Evolutionary conservation across 345 rosid genomes (phyloP).

Genomic region (Streptanthus diversifolius): DNA sequence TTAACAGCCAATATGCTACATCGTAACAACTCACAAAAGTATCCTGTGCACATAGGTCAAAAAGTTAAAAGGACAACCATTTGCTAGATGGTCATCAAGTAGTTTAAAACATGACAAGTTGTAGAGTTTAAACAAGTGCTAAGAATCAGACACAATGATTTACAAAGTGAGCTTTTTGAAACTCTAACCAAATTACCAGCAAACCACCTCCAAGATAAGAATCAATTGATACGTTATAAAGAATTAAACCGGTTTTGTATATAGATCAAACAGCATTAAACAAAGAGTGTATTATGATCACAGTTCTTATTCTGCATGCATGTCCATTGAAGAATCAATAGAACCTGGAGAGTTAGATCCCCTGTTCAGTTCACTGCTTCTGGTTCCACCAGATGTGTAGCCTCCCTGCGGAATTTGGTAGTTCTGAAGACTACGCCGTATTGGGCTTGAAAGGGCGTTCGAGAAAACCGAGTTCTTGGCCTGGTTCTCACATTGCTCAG

Average conservation of each 20-base stretch:
- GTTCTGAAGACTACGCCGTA: conserved; percentile 66
- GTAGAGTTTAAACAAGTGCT: background rate
- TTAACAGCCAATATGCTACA: no score
- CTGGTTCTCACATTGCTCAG: conserved; percentile 68
- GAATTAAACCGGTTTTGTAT: conserved; percentile 13
- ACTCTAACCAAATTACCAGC: conserved; percentile 8
- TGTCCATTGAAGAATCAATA: conserved; percentile 88
- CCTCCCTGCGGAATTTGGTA: conserved; percentile 70
- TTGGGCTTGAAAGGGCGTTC: conserved; percentile 76
- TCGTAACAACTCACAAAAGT: no score
- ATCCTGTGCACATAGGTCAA: no score
- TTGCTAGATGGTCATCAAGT: background rate
- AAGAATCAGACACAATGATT: conserved; percentile 21
- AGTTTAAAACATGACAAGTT: background rate
- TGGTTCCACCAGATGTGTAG: conserved; percentile 45
- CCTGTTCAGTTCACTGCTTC: conserved; percentile 49
- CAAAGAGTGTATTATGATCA: background rate
- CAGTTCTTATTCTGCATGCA: conserved; percentile 53
- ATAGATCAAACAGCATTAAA: conserved; percentile 17
- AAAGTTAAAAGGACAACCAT: no score
- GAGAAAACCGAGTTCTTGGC: conserved; percentile 77
- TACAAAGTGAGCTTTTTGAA: conserved; percentile 21
- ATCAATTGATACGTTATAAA: conserved; percentile 16
- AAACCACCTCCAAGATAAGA: conserved; percentile 16
- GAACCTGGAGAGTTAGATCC: conserved; percentile 64